Evolutionary conservation across 1,284 basidiomycete species (phyloP).

Genomic region (Cryptococcus neoformans): DNA sequence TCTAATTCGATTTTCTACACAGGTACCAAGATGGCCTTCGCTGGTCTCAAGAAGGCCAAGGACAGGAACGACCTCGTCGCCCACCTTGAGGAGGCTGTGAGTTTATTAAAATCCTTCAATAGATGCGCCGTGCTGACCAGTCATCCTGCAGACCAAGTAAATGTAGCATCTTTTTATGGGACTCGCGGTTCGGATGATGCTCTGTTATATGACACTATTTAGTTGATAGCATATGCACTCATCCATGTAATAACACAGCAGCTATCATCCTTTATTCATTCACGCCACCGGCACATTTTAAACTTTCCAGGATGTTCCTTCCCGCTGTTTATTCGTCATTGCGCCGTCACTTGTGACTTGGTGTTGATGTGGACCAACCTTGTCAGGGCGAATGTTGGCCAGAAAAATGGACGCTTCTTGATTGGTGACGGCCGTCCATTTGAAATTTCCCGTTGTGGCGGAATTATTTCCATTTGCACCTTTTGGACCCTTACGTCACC

Average conservation of each 20-base stretch:
- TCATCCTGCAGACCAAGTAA: slow-evolving; percentile 6
- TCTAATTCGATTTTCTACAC: neutral
- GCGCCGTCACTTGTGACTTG: no score
- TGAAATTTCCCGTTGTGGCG: no score
- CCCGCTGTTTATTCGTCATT: no score
- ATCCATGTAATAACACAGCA: neutral
- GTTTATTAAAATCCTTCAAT: slow-evolving; percentile 8
- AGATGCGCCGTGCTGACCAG: neutral
- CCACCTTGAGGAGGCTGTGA: slow-evolving; percentile 39
- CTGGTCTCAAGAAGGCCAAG: slow-evolving; percentile 95
- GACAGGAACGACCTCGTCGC: slow-evolving; percentile 79
- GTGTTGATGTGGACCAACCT: no score
- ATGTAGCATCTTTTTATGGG: neutral
- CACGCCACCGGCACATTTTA: neutral
- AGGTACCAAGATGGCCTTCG: slow-evolving; percentile 95
- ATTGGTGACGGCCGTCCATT: no score
- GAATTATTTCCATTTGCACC: no score
- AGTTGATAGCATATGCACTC: neutral
- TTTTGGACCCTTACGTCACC: no score
- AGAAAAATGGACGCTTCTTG: no score
- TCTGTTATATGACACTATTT: neutral
- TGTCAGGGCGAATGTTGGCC: no score
- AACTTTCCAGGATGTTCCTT: no score
- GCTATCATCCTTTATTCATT: no score
- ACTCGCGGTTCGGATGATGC: neutral